Evolutionary conservation across 129 eudicot genomes (phyloP).

Genomic region (Centrapalus pauciflorus): DNA sequence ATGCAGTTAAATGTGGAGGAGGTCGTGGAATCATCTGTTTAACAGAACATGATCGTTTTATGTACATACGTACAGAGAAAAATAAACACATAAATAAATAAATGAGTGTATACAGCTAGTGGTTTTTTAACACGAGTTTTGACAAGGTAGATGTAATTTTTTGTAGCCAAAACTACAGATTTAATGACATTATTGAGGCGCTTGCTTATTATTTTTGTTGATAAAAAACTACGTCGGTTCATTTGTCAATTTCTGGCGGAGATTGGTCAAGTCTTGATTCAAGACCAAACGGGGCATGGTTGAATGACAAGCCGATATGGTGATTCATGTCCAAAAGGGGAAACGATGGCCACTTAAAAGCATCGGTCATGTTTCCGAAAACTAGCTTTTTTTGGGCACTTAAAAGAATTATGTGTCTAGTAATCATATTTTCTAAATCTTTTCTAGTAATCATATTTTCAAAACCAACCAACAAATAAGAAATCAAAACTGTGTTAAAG

Average conservation of each 20-base stretch:
- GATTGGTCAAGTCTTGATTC: too few species aligned
- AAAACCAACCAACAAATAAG: too few species aligned
- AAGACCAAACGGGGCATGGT: neutral
- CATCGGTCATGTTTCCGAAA: too few species aligned
- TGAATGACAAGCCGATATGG: too few species aligned
- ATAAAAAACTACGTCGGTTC: neutral
- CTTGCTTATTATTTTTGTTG: constrained; percentile 15
- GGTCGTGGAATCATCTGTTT: constrained; percentile 28
- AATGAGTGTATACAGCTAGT: constrained; percentile 4
- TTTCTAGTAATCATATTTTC: too few species aligned
- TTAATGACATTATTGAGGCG: constrained; percentile 7
- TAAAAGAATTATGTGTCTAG: too few species aligned
- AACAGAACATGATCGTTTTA: constrained; percentile 1
- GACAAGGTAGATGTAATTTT: constrained; percentile 15
- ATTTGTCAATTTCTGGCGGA: neutral
- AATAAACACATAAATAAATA: constrained; percentile 2
- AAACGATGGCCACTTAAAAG: too few species aligned
- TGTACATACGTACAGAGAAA: constrained; percentile 31
- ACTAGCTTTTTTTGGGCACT: too few species aligned
- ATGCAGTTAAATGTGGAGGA: constrained; percentile 26
- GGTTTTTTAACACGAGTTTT: constrained; percentile 29
- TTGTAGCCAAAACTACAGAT: constrained; percentile 8
- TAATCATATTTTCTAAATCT: too few species aligned
- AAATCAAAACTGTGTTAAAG: too few species aligned
- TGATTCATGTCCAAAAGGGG: too few species aligned